Percentiles rank a stretch among this genome's conserved stretches.
Evolutionary conservation across 805 yeast species (phyloP).

Genomic region (Yamadazyma philogaea): DNA sequence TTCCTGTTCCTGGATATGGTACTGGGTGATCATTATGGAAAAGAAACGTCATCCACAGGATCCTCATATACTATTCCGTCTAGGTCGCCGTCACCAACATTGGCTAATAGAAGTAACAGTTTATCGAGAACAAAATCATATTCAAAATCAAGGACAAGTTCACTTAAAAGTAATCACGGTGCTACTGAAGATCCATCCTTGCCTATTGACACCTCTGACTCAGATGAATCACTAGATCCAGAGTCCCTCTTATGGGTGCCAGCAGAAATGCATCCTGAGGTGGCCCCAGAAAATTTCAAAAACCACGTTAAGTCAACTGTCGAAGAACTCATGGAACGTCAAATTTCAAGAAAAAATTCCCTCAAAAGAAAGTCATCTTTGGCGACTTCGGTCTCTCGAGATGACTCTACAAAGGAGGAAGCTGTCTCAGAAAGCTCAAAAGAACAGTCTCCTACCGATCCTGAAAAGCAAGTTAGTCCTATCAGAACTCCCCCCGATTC

Average conservation of each 20-base stretch:
- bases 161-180: constrained; percentile 10
- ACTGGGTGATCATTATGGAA: constrained; percentile 7
- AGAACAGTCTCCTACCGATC: constrained; percentile 7
- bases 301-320: constrained; percentile 62
- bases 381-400: constrained; percentile 17
- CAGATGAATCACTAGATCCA: constrained; percentile 18
- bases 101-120: background rate
- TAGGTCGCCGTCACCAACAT: constrained; percentile 4
- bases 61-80: constrained; percentile 12
- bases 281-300: constrained; percentile 86
- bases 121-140: constrained; percentile 8
- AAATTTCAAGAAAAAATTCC: constrained; percentile 24
- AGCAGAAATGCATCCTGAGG: constrained; percentile 87
- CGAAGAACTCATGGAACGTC: constrained; percentile 46
- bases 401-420: constrained; percentile 12
- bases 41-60: constrained; percentile 1
- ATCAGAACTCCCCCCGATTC: constrained; percentile 6
- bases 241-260: constrained; percentile 85
- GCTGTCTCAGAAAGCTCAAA: constrained; percentile 5
- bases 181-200: background rate
- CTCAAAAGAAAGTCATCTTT: constrained; percentile 24
- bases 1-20: constrained; percentile 17
- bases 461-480: background rate
- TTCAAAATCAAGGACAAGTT: constrained; percentile 4
- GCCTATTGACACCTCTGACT: constrained; percentile 18